Evolutionary conservation across 129 eudicot species (phyloP).

Genomic region (Lonicera japonica): DNA sequence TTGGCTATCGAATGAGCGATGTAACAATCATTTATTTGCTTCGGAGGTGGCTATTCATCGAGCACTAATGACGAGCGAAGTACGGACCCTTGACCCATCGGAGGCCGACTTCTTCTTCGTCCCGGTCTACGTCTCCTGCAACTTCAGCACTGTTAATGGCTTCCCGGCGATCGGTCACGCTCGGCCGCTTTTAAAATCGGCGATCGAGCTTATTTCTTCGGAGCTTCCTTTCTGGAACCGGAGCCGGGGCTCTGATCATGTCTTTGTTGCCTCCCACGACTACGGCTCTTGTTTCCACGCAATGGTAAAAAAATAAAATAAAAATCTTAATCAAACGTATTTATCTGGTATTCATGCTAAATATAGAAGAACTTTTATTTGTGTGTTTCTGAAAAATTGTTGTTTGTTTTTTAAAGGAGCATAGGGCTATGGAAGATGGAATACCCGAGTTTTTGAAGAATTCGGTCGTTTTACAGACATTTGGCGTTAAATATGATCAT

Average conservation of each 20-base stretch:
- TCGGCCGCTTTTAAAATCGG: slow-evolving; percentile 46
- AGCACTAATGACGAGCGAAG: slow-evolving; percentile 41
- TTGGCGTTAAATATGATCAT: slow-evolving; percentile 64
- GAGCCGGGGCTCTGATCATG: slow-evolving; percentile 62
- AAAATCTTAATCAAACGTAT: no score
- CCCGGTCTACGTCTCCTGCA: slow-evolving; percentile 82
- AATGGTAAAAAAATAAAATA: slow-evolving; percentile 40
- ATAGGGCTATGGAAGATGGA: slow-evolving; percentile 64
- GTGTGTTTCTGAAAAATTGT: not conserved
- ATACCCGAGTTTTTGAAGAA: slow-evolving; percentile 62
- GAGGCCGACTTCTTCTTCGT: slow-evolving; percentile 77
- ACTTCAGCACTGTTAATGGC: slow-evolving; percentile 71
- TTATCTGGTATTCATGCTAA: no score
- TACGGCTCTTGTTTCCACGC: slow-evolving; percentile 87
- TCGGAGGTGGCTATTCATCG: slow-evolving; percentile 79
- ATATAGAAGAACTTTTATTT: no score
- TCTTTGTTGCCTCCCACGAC: slow-evolving; percentile 86
- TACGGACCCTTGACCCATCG: slow-evolving; percentile 52
- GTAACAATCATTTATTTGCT: slow-evolving; percentile 66
- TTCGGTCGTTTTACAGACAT: slow-evolving; percentile 71
- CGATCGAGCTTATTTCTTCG: slow-evolving; percentile 42
- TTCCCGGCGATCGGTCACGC: slow-evolving; percentile 80
- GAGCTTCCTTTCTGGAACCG: slow-evolving; percentile 70
- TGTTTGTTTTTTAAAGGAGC: slow-evolving; percentile 34
- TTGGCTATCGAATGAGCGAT: slow-evolving; percentile 47